phyloP scores from a whole-genome alignment of 352 stramenopile genomes.

The Phytophthora tubulina region DNA sequence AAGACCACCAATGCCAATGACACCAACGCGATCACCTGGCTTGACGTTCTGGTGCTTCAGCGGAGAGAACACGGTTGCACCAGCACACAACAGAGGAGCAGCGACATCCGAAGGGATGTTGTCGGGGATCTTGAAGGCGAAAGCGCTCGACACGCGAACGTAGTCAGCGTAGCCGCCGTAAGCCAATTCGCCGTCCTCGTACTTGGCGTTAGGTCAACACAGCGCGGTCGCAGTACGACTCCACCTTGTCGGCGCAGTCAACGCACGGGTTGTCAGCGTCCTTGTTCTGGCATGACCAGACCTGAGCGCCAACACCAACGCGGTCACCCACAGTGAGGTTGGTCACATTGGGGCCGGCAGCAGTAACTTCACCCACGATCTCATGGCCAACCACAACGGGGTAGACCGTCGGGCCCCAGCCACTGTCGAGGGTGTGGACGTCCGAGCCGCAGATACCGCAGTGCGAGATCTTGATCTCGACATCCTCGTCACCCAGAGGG shows the following conservation, averaged over 20 bases:
- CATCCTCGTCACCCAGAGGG: conserved; percentile 52
- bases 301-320: conserved; percentile 84
- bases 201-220: conserved; percentile 62
- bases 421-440: conserved; percentile 60
- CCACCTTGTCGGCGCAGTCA: conserved; percentile 60
- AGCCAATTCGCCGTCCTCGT: conserved; percentile 52
- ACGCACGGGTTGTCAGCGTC: conserved; percentile 67
- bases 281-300: conserved; percentile 74
- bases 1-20: conserved; percentile 86
- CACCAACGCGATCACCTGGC: conserved; percentile 61
- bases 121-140: conserved; percentile 73
- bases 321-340: conserved; percentile 78
- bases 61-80: conserved; percentile 84
- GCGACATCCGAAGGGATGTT: conserved; percentile 56
- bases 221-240: conserved; percentile 70
- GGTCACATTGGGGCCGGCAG: conserved; percentile 57
- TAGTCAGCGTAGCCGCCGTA: conserved; percentile 81
- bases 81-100: conserved; percentile 83
- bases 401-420: conserved; percentile 55
- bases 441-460: conserved; percentile 72
- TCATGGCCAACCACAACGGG: conserved; percentile 64
- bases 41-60: conserved; percentile 68
- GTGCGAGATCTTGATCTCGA: conserved; percentile 75
- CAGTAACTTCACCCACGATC: conserved; percentile 62
- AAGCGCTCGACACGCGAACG: conserved; percentile 74